Evolutionary conservation across 192 early-diverging fungal species (phyloP).

Genomic region (Coemansia guatemalensis): DNA sequence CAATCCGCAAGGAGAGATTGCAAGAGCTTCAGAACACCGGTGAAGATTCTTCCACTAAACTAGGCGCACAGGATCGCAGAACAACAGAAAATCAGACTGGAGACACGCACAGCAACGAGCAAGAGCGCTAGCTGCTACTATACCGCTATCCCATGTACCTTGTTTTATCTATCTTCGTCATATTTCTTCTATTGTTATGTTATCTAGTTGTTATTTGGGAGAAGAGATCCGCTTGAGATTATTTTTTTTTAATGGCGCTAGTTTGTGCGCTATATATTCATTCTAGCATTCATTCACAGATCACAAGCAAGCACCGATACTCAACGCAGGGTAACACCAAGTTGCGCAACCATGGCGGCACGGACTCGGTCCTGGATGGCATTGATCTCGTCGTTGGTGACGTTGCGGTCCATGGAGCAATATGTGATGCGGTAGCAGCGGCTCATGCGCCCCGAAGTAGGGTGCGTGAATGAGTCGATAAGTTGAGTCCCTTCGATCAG

Average conservation of each 20-base stretch:
- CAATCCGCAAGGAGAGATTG: conserved; percentile 7
- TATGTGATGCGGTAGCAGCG: conserved; percentile 94
- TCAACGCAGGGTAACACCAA: conserved; percentile 79
- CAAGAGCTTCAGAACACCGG: not conserved
- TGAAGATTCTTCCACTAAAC: not conserved
- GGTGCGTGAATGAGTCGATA: conserved; percentile 88
- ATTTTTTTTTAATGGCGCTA: not conserved
- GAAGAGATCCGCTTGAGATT: not conserved
- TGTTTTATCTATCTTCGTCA: no score
- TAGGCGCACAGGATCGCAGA: not conserved
- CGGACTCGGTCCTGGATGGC: conserved; percentile 82
- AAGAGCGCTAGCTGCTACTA: not conserved
- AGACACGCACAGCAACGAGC: not conserved
- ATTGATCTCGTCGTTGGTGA: conserved; percentile 95
- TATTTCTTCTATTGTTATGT: not conserved
- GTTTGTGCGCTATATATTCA: not conserved
- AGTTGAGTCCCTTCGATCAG: conserved; percentile 85
- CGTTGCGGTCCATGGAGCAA: conserved; percentile 94
- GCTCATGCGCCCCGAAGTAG: conserved; percentile 79
- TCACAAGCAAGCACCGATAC: not conserved
- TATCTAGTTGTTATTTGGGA: not conserved
- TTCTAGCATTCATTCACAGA: not conserved
- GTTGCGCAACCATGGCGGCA: conserved; percentile 57
- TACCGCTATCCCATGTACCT: not conserved
- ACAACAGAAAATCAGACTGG: not conserved